Evolutionary conservation across 192 early-diverging fungal genomes (phyloP), one percentile per base, ranked within the genome.

Genomic region (Backusella liffmaniae): DNA sequence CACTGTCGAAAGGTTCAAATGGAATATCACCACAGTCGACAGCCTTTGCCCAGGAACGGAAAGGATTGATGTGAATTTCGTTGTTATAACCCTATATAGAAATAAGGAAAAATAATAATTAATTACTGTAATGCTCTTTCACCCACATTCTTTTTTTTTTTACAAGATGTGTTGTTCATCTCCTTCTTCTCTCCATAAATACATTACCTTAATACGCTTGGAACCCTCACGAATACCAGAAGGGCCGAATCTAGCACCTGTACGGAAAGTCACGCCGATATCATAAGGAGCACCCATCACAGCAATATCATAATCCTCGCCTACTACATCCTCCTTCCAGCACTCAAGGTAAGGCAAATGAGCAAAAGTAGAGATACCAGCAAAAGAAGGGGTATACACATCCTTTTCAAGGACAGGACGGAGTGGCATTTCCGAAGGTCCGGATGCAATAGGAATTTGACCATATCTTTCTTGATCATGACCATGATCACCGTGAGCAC

Each of bases 181-280:
- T 23, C 42, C 8, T n/a, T 30, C 32, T 18, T 34, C 21, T 72
- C 34, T 56, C 7, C 12, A 30, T 18, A 53, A 21, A 26, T 18
- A 9, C 46, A 53, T 37, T 79, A 79, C 78, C 73, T 80, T 80
- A 49, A 76, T 76, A 35, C 79, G 74, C 66, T 73, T 80, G 18
- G 79, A 80, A 10, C 79, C 75, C 32, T 76, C 65, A 21, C 79
- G 75, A 41, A 80, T 80, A 36, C 68, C 75, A 5, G 79, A 80
- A 23, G 79, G 79, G 37, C 79, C 79, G 70, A 80, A 80, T n/a
- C 79, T 71, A 49, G 79, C 79, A 23, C 79, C 79, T 36, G 79
- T 76, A n/a, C 79, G 62, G 49, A 80, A 80, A n/a, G 75, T 80
- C n/a, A 80, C 79, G 15, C 79, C 79, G 29, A 80, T 80, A 69